A percentile compares a stretch with the other conserved stretches of the same genome.
Conservation (phyloP, 768 basidiomycete genomes). For the Chlorophyllum brunneum region DNA sequence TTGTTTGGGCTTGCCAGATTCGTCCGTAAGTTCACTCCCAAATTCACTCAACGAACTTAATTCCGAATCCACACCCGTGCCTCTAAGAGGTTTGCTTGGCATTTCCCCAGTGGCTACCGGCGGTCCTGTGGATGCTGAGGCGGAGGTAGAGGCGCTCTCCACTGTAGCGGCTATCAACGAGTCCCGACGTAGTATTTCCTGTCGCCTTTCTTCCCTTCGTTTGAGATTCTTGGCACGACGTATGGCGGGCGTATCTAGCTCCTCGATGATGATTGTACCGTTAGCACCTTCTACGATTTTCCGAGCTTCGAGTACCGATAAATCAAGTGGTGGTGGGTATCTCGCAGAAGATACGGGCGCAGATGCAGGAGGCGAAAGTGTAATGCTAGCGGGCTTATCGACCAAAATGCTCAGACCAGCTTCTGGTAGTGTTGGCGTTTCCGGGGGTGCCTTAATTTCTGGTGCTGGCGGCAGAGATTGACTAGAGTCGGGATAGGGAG, state of each 20-base stretch:
- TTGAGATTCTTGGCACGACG: slow-evolving; percentile 51
- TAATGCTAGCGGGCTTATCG: background rate
- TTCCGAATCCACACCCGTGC: slow-evolving; percentile 31
- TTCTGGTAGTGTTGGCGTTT: background rate
- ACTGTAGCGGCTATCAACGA: background rate
- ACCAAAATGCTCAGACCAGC: background rate
- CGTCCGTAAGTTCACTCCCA: slow-evolving; percentile 21
- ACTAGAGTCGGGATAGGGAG: background rate
- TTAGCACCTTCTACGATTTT: slow-evolving; percentile 27
- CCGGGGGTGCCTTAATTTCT: background rate
- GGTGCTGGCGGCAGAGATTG: background rate
- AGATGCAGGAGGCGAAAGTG: background rate
- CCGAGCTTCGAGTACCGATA: slow-evolving; percentile 9
- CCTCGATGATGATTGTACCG: slow-evolving; percentile 62
- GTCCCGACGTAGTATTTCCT: slow-evolving; percentile 2
- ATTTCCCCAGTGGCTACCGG: background rate
- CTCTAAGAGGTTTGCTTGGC: background rate
- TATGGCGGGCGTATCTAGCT: slow-evolving; percentile 67
- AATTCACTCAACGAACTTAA: slow-evolving; percentile 43
- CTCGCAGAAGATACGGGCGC: background rate
- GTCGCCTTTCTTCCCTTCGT: slow-evolving; percentile 15
- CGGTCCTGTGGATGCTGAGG: background rate
- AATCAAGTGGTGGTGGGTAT: background rate
- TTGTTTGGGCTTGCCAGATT: background rate
- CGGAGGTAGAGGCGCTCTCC: background rate